These are phyloP conservation scores for Coniferiporia sulphurascens DNA, from an alignment of 1,284 basidiomycete genomes.

Conservation along the genomic window DNA sequence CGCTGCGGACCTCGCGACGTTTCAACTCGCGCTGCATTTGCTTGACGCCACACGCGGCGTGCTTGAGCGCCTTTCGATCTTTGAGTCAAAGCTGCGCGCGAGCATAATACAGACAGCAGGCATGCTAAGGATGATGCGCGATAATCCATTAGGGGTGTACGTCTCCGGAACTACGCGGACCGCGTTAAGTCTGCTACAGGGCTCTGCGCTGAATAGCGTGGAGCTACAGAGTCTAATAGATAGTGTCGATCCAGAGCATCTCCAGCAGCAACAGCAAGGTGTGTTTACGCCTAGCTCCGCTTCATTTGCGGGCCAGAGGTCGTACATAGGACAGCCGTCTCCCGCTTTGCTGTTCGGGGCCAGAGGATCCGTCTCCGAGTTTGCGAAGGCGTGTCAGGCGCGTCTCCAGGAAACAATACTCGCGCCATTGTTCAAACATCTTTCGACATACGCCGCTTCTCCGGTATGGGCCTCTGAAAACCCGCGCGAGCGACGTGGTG, in stretches of 20 bases:
- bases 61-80: constrained; percentile 57
- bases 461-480: constrained; percentile 60
- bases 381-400: constrained; percentile 72
- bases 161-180: constrained; percentile 64
- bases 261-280: constrained; percentile 19
- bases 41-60: constrained; percentile 72
- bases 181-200: constrained; percentile 67
- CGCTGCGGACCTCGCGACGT: constrained; percentile 79
- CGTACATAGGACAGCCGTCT: constrained; percentile 23
- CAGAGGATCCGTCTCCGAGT: constrained; percentile 54
- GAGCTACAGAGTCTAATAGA: constrained; percentile 68
- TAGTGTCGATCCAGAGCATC: constrained; percentile 40
- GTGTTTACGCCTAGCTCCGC: constrained; percentile 23
- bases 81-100: constrained; percentile 64
- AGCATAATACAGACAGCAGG: constrained; percentile 55
- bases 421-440: constrained; percentile 75
- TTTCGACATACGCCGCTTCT: constrained; percentile 67
- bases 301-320: constrained; percentile 26
- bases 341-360: constrained; percentile 52
- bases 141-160: constrained; percentile 49
- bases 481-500: constrained; percentile 36
- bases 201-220: constrained; percentile 77
- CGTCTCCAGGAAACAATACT: constrained; percentile 81
- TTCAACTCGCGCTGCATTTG: constrained; percentile 79
- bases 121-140: constrained; percentile 50